Base-by-base conservation (phyloP, 1,284 basidiomycete genomes). In the Heterobasidion annosum region DNA sequence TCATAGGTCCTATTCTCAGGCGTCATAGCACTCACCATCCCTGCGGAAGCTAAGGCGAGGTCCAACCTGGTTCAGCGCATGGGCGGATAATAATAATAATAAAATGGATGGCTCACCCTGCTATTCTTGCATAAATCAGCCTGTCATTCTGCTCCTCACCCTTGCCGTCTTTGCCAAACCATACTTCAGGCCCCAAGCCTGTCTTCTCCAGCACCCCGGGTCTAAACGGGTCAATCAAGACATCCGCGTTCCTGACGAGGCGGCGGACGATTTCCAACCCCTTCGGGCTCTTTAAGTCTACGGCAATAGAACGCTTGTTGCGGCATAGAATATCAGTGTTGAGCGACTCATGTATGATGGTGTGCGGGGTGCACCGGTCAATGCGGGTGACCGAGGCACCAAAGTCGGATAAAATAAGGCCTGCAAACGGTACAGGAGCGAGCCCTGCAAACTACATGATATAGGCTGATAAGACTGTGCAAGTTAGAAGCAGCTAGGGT, bases 201-300 rank as follows among this genome's bases (percentile, higher is more conserved):
- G 92, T 70, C 56, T 80, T 76, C 64, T 93, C 91, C 68, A 93
- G 74, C 2, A 93, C 88, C 0, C 90, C 90, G 47, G 91, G 89
- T 51, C 91, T 73, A 66, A 88, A 93, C 1, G 91, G 83, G 64
- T 93, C 91, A 61, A 93, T 89, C 48, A 93, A 70, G 13, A 93
- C 78, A 65, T 93, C 90, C 3, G 88, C 84, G 43, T 73, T 64
- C n/a, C 71, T 65, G 32, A 93, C 76, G 56, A 93, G 72, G 53
- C 73, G 76, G 61, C 73, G 74, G 55, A 88, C 64, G n/a, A 82
- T 64, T 12, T 74, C 74, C 48, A 77, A 68, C n/a, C 91, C 91
- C 19, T 73, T 74, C 0, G 73, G 66, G 10, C 72, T 68, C 69
- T 67, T 91, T 6, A 81, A 74, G 59, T 88, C 79, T 50, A 92